Percentiles rank a stretch among this genome's conserved stretches.
These are phyloP conservation scores for Hyaloscypha hepaticicola DNA, from an alignment of 495 filamentous ascomycete species.

Conservation along the genomic window DNA sequence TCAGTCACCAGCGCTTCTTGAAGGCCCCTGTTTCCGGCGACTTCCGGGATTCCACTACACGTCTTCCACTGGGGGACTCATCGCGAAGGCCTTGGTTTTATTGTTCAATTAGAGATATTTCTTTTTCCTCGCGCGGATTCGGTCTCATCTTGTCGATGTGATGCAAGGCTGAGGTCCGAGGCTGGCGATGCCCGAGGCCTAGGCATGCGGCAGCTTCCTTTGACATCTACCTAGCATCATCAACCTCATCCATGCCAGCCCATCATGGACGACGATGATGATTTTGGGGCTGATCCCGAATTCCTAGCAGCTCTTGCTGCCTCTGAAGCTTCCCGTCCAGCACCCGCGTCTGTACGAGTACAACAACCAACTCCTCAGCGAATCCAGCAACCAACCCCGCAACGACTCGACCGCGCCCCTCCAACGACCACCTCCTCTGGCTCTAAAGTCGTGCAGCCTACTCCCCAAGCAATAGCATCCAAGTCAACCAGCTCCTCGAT, in stretches of 20 bases:
- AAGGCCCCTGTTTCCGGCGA: not conserved
- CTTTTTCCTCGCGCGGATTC: not conserved
- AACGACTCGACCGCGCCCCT: conserved; percentile 32
- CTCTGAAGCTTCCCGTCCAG: conserved; percentile 32
- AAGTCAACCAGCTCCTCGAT: conserved; percentile 73
- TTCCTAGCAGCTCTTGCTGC: conserved; percentile 53
- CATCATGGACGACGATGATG: conserved; percentile 49
- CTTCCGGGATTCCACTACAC: not conserved
- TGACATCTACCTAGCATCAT: not conserved
- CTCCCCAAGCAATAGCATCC: conserved; percentile 72
- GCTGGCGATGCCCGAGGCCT: not conserved
- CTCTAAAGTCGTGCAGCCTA: conserved; percentile 77
- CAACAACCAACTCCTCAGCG: conserved; percentile 34
- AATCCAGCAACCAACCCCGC: conserved; percentile 34
- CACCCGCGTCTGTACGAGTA: conserved; percentile 18
- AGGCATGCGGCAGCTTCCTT: not conserved
- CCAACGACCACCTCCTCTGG: conserved; percentile 29
- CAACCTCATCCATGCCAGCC: not conserved
- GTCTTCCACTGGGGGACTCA: not conserved
- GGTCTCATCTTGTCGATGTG: not conserved
- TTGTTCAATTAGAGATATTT: not conserved
- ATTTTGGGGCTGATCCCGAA: conserved; percentile 59
- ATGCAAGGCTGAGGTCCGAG: conserved; percentile 1
- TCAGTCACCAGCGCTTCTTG: not conserved
- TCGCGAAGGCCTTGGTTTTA: not conserved